Base-by-base conservation (phyloP, 2,329 filamentous ascomycete species). In the Plectosphaerella plurivora region DNA sequence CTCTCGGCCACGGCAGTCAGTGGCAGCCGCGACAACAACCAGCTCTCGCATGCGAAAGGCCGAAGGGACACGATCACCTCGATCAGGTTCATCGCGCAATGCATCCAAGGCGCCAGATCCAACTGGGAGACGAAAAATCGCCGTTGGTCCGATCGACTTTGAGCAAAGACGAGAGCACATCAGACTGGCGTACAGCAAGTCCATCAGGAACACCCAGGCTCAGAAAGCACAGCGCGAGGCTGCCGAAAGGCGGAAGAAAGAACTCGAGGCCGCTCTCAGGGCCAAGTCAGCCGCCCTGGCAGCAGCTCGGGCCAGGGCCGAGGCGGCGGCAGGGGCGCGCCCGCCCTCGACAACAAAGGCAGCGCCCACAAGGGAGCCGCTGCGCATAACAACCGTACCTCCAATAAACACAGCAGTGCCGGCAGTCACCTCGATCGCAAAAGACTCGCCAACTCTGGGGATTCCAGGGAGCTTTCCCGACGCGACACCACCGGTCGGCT, bases 181-280 rank as follows among this genome's bases (percentile, higher is more conserved):
- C 61, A 87, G 92, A 60, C 83, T 91, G 52, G 91, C 90, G 14
- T 93, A 95, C 67, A 92, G 84, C 60, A 89, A 88, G 65, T 90
- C 88, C n/a, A 84, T 94, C 47, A 82, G 87, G 57, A 87, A 90
- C 63, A 87, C 75, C 60, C 85, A 89, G 63, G 84, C 80, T 53
- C 69, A 74, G n/a, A 77, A 79, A 53, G 77, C 75, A 49, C 75
- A 77, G 63, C 71, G 77, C 64, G 72, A 72, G 49, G 79, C 79
- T 35, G 78, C 77, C 20, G 78, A 83, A 55, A 79, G 75, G 58
- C 73, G 75, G 56, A 78, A 69, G 61, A 73, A 74, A 63, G 77
- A 80, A 57, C 67, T 77, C 62, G 74, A 79, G 59, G 71, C 70
- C 54, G 71, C 72, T 49, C 69, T 73, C 52, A 67, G 69, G 57